These are phyloP conservation scores for Rhizopus stolonifer DNA, from an alignment of 371 early-diverging fungal species.

Conservation along the genomic window DNA sequence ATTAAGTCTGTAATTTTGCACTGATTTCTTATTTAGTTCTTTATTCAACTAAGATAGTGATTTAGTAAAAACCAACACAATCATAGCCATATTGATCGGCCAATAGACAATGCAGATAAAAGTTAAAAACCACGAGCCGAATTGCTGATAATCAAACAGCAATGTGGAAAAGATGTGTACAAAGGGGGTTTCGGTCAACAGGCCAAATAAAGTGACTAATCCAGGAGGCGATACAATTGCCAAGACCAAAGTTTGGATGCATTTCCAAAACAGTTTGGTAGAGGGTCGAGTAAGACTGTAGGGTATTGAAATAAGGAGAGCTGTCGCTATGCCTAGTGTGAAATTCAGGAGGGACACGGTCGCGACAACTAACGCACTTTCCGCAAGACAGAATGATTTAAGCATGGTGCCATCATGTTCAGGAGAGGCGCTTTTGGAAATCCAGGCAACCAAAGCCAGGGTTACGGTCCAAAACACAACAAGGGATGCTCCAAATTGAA, in stretches of 20 bases:
- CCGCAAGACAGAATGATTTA: slow-evolving; percentile 67
- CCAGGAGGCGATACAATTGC: slow-evolving; percentile 55
- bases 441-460: slow-evolving; percentile 16
- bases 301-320: slow-evolving; percentile 66
- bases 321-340: slow-evolving; percentile 74
- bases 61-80: slow-evolving; percentile 37
- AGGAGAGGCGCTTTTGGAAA: slow-evolving; percentile 4
- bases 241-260: slow-evolving; percentile 41
- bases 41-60: slow-evolving; percentile 4
- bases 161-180: slow-evolving; percentile 32
- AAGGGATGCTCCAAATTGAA: slow-evolving; percentile 26
- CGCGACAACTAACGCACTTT: slow-evolving; percentile 71
- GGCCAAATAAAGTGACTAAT: slow-evolving; percentile 30
- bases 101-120: slow-evolving; percentile 62
- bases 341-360: slow-evolving; percentile 83
- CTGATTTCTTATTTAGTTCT: background rate
- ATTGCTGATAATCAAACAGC: slow-evolving; percentile 57
- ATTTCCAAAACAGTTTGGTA: slow-evolving; percentile 13
- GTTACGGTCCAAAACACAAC: slow-evolving; percentile 15
- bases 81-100: slow-evolving; percentile 67
- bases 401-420: slow-evolving; percentile 54
- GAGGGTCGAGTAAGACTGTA: slow-evolving; percentile 59
- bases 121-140: slow-evolving; percentile 64
- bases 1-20: background rate
- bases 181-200: slow-evolving; percentile 25